phyloP scores from a whole-genome alignment of 495 filamentous ascomycete genomes.

The Glonium stellatum region DNA sequence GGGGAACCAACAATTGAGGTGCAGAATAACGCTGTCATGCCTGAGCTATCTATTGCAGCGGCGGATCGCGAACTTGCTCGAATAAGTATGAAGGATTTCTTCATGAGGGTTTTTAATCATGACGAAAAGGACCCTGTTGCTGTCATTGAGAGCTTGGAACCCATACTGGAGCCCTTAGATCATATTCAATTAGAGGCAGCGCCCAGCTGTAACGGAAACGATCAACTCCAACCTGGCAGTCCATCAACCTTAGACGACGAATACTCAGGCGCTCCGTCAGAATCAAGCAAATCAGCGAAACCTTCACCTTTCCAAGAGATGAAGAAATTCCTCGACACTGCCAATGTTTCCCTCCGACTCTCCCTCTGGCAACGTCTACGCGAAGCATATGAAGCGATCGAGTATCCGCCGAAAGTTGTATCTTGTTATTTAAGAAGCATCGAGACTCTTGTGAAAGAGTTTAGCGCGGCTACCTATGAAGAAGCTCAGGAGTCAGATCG shows the following conservation, averaged over 20 bases:
- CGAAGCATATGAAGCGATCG: constrained; percentile 76
- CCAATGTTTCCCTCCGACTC: constrained; percentile 70
- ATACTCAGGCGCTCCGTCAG: constrained; percentile 13
- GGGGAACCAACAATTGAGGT: constrained; percentile 51
- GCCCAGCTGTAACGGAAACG: constrained; percentile 8
- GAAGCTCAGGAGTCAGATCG: constrained; percentile 56
- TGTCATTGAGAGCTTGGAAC: constrained; percentile 87
- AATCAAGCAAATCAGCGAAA: constrained; percentile 7
- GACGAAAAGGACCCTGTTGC: constrained; percentile 63
- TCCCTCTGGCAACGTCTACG: constrained; percentile 83
- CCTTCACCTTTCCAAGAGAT: constrained; percentile 49
- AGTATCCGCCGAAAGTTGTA: constrained; percentile 77
- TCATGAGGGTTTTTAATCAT: constrained; percentile 69
- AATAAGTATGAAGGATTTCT: constrained; percentile 93
- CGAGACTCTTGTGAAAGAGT: constrained; percentile 67
- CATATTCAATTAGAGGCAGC: constrained; percentile 1
- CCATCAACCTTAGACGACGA: constrained; percentile 40
- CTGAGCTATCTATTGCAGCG: constrained; percentile 72
- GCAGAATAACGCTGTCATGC: constrained; percentile 81
- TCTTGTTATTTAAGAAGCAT: constrained; percentile 80
- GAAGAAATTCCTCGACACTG: constrained; percentile 71
- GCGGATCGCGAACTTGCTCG: constrained; percentile 86
- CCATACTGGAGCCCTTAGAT: constrained; percentile 61
- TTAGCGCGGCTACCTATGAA: constrained; percentile 56
- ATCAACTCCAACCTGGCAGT: constrained; percentile 9